phyloP scores from a whole-genome alignment of 192 early-diverging fungal species.

The Chytriomyces sp. region DNA sequence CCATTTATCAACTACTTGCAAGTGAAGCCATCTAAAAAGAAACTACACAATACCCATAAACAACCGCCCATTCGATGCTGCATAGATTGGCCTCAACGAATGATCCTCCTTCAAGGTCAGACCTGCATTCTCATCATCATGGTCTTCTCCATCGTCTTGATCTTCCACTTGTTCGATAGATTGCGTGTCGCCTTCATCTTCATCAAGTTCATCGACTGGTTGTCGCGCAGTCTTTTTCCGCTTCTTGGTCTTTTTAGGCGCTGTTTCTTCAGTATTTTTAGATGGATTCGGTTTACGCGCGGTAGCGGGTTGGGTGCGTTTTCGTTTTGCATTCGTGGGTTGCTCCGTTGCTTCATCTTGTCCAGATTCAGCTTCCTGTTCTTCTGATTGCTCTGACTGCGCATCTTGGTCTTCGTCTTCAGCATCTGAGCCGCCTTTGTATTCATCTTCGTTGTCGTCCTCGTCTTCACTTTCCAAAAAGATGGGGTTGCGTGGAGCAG shows the following conservation, averaged over 20 bases:
- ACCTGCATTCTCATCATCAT: background rate
- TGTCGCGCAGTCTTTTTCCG: background rate
- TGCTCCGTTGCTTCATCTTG: background rate
- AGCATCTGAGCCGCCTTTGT: background rate
- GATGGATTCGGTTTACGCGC: background rate
- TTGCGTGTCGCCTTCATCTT: background rate
- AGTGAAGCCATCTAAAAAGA: background rate
- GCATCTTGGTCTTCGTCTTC: background rate
- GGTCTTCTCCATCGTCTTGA: background rate
- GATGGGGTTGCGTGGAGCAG: background rate
- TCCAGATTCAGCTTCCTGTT: background rate
- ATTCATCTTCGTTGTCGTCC: constrained; percentile 6
- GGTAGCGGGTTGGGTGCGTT: background rate
- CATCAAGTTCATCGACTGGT: background rate
- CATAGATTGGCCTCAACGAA: constrained; percentile 87
- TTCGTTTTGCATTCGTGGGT: constrained; percentile 1
- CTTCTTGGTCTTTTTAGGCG: background rate
- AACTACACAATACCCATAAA: constrained; percentile 57
- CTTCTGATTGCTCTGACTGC: background rate
- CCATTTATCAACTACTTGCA: background rate
- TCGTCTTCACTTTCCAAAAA: background rate
- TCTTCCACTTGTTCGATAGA: background rate
- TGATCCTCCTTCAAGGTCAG: constrained; percentile 83
- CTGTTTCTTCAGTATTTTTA: background rate
- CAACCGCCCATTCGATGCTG: constrained; percentile 81